Percentiles rank a stretch among this genome's conserved stretches.
Conservation (phyloP, 2,329 filamentous ascomycete genomes). For the Phialemoniopsis sp. region DNA sequence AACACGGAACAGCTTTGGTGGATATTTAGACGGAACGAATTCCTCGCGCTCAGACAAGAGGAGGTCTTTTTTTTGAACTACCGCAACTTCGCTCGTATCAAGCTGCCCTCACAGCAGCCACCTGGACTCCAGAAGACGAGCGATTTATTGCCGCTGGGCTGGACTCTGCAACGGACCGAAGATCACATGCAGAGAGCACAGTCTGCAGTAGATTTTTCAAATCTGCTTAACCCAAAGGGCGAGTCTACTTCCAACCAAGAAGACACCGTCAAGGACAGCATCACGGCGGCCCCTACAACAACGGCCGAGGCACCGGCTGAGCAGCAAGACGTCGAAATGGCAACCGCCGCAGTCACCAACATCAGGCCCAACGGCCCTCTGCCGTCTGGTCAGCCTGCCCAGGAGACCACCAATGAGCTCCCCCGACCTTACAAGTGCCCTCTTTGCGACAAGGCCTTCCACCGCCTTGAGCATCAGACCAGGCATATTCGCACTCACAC, state of each 20-base stretch:
- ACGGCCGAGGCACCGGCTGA: conserved; percentile 18
- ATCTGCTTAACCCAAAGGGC: conserved; percentile 64
- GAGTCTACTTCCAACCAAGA: conserved; percentile 13
- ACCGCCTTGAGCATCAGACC: conserved; percentile 91
- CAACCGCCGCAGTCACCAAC: conserved; percentile 41
- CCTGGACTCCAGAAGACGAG: conserved; percentile 5
- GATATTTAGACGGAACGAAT: too few relatives aligned
- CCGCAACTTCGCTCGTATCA: too few relatives aligned
- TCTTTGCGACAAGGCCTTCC: conserved; percentile 97
- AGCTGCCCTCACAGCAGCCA: too few relatives aligned
- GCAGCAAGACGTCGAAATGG: conserved; percentile 41
- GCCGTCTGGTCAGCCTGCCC: conserved; percentile 55
- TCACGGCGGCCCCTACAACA: conserved; percentile 16
- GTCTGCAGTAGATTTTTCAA: conserved; percentile 71
- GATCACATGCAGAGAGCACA: conserved; percentile 73
- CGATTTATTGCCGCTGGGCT: conserved; percentile 1
- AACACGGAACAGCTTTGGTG: too few relatives aligned
- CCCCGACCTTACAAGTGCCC: conserved; percentile 98
- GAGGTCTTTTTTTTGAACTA: too few relatives aligned
- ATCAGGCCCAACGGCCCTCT: conserved; percentile 60
- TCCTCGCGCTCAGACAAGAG: too few relatives aligned
- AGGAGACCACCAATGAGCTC: conserved; percentile 60
- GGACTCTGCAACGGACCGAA: conserved; percentile 17
- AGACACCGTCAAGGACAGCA: conserved; percentile 8
- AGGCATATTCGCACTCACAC: conserved; percentile 80